These are phyloP conservation scores for Selaginella moellendorffii DNA, from an alignment of 75 land plant genomes.

Conservation along the genomic window DNA sequence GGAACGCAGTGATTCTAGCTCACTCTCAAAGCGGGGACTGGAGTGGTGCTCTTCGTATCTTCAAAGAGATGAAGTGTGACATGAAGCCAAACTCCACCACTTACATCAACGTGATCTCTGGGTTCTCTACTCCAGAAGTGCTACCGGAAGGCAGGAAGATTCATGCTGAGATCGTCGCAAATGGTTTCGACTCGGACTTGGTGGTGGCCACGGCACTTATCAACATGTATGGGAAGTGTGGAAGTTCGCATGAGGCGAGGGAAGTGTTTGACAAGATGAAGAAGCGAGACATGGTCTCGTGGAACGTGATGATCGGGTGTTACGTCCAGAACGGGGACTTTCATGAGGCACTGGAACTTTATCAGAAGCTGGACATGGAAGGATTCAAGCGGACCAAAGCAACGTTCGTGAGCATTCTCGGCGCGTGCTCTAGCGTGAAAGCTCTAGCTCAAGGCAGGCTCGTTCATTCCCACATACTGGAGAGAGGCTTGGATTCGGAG, in stretches of 20 bases:
- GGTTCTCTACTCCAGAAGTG: not conserved
- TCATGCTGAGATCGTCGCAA: not conserved
- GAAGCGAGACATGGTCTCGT: not conserved
- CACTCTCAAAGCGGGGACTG: not conserved
- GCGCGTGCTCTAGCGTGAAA: not conserved
- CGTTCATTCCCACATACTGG: not conserved
- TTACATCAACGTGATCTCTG: not conserved
- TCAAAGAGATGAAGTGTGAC: not conserved
- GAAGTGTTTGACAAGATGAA: not conserved
- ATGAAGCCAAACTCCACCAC: not conserved
- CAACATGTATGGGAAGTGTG: constrained; percentile 4
- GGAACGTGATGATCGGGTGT: not conserved
- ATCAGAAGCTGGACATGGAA: not conserved
- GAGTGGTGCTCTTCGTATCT: not conserved
- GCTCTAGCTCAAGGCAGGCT: not conserved
- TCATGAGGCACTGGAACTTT: not conserved
- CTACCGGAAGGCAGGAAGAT: not conserved
- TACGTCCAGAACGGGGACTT: not conserved
- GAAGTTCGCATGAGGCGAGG: constrained; percentile 2
- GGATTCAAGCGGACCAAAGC: not conserved
- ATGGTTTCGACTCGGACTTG: not conserved
- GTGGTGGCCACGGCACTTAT: constrained; percentile 3
- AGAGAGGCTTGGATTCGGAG: constrained; percentile 2
- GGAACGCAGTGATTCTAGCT: not conserved
- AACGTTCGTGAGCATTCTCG: not conserved